Evolutionary conservation across 768 basidiomycete genomes (phyloP), one percentile per base, ranked within the genome.

Genomic region (Mycena epipterygia): DNA sequence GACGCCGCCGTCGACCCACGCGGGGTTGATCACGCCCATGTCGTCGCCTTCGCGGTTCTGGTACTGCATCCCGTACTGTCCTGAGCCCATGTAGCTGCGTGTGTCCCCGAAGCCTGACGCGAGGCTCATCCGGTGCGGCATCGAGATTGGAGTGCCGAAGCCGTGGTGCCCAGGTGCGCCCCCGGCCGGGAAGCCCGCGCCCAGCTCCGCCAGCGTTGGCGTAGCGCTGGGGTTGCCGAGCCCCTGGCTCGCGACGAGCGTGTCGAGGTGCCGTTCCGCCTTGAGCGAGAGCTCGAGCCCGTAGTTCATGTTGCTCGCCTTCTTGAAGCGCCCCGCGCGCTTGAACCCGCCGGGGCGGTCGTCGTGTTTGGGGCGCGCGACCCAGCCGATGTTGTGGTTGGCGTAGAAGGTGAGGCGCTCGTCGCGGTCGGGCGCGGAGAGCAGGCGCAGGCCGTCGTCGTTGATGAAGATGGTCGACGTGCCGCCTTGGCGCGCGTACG

Each of bases 271-370:
- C 64, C 73, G 84, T 79, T 87, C 87, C 71, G 80, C 81, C 75
- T 90, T 91, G 49, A 95, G 82, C 2, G 90, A 91, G 6, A 95
- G 84, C 9, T 87, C 85, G n/a, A 94, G 86, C 9, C 88, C 94
- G 74, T 92, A 95, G 78, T 97, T 97, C 92, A 97, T 91, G 81
- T 97, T 97, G 19, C 90, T 91, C 1, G 95, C 95, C 81, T 97
- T 97, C 85, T 97, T 97, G 87, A 97, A 97, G 25, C 95, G 88
- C 35, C 96, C 95, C 5, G 92, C 91, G 44, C 87, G 90, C 84
- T 80, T 88, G 82, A 87, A 91, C 2, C 90, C 92, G 63, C 87
- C 88, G 7, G 82, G 78, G 0, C 78, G 58, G 67, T 81, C 75
- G 68, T 88, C 87, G 74, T 94, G 93, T 48, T 84, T 83, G 0